Evolutionary conservation across 345 rosid genomes (phyloP).

Genomic region (Ceriops decandra): DNA sequence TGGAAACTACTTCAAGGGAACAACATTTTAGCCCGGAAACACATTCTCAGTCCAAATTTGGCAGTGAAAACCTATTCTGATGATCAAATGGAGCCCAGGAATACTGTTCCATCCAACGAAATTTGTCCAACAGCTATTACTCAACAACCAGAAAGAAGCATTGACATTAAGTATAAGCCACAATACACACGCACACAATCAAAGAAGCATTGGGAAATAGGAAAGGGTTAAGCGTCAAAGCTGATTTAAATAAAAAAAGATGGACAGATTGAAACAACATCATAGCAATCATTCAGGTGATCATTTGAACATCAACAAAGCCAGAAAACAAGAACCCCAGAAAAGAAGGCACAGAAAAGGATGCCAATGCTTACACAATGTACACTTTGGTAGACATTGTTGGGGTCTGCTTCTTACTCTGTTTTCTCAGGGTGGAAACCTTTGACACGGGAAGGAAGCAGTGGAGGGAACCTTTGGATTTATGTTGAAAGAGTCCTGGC

Average conservation of each 20-base stretch:
- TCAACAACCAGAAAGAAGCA: neutral
- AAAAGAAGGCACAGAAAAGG: neutral
- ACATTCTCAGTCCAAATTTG: no score
- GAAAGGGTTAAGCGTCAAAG: neutral
- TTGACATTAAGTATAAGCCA: neutral
- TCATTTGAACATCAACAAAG: neutral
- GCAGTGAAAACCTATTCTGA: neutral
- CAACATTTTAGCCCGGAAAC: no score
- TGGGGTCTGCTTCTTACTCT: neutral
- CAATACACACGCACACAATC: neutral
- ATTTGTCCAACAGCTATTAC: neutral
- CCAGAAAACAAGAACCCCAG: neutral
- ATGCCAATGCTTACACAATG: constrained; percentile 42
- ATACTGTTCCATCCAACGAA: neutral
- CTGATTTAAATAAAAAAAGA: neutral
- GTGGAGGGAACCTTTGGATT: constrained; percentile 16
- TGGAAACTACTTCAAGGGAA: no score
- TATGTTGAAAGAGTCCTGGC: constrained; percentile 17
- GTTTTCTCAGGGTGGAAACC: neutral
- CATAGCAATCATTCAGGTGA: neutral
- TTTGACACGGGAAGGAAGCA: neutral
- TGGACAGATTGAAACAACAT: neutral
- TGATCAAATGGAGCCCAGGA: constrained; percentile 5
- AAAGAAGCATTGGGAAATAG: neutral
- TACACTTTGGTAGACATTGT: constrained; percentile 58